A percentile compares a stretch with the other conserved stretches of the same genome.
Evolutionary conservation across 306 rosid genomes (phyloP).

Genomic region (Myrica gale): DNA sequence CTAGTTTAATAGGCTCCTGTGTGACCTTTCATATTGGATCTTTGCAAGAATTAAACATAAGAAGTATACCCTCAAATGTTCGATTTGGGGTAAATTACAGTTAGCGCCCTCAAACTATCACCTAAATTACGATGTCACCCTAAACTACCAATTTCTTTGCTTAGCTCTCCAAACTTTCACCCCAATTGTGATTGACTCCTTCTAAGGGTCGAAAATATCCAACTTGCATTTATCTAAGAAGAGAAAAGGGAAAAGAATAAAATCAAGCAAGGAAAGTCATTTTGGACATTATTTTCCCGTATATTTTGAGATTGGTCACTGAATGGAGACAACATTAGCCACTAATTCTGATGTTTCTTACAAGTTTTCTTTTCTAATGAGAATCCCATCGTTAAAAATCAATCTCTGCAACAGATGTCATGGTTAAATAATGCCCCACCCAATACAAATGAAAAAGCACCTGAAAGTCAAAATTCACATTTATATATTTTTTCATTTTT

Average conservation of each 20-base stretch:
- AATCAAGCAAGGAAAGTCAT: no score
- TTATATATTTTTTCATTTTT: neutral
- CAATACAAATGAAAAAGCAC: neutral
- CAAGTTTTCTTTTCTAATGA: neutral
- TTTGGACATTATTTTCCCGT: neutral
- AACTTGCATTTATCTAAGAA: no score
- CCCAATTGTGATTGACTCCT: no score
- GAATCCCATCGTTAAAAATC: neutral
- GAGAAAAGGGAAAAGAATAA: no score
- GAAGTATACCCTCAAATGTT: neutral
- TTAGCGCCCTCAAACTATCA: no score
- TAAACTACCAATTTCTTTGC: no score
- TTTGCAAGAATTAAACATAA: neutral
- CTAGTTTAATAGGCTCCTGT: neutral
- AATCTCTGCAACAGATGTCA: neutral
- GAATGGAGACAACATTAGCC: neutral
- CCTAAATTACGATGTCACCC: no score
- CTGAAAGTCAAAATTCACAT: neutral
- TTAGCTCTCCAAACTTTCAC: no score
- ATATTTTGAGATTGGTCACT: neutral
- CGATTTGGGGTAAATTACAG: no score
- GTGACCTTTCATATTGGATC: neutral
- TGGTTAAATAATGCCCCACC: neutral
- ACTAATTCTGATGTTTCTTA: neutral
- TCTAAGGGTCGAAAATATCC: no score